Evolutionary conservation across 225 moss, liverwort and hornwort species (phyloP), one percentile per base, ranked within the genome.

Genomic region (Physcomitrium patens): DNA sequence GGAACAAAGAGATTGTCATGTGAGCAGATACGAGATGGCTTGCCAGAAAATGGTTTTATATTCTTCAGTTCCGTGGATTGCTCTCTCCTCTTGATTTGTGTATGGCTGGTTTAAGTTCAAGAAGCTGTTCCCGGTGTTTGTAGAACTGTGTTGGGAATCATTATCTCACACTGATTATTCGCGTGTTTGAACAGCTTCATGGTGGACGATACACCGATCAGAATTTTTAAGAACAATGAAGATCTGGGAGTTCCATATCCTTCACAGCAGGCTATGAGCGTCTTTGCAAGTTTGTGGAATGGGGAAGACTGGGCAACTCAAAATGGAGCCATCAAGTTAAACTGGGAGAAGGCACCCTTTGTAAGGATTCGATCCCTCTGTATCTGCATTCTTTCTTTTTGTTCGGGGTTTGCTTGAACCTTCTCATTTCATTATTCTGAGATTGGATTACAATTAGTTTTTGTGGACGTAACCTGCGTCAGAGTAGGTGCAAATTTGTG

Each of bases 271-370:
- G 72, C 82, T 5, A 82, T 82, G 82, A 82, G 82, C 76, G 82
- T 82, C 50, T 82, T 82, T 50, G 82, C 77, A 19, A 82, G 82
- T 74, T 78, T 82, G 68, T 82, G 82, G 82, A 82, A 82, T 51
- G 82, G 82, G 9, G 82, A 82, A 69, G 82, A 82, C 11, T 82
- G 82, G 82, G 82, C 82, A 50, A 82, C 82, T 60, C 82, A 82
- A 78, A 77, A 77, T 59, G 82, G 82, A 69, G 82, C 82, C 23
- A 82, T 82, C 18, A 82, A 78, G 48, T 42, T 82, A 20, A 82
- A 82, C 15, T 82, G 77, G 73, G 69, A 56, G 12, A 82, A 82
- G 24, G 73, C 77, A 19, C 82, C 82, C 42, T 82, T 82, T 56
- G 63, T 68, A 59, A 17, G 68, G 46, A 67, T 66, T 57, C 58